Evolutionary conservation across 345 rosid genomes (phyloP).

Genomic region (Moricandia arvensis): DNA sequence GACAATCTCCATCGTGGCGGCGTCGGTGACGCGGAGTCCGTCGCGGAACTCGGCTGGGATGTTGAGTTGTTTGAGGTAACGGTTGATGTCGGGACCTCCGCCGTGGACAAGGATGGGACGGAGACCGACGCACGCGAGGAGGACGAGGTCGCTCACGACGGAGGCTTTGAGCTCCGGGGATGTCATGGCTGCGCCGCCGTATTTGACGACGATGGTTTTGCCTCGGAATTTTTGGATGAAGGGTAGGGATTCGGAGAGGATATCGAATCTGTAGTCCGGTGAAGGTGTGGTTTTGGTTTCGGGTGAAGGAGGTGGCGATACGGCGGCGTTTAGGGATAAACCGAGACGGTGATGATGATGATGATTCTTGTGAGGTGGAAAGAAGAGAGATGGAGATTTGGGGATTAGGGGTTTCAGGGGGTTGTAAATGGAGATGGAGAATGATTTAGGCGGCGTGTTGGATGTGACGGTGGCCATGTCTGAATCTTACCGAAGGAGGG

Average conservation of each 20-base stretch:
- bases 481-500: background rate
- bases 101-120: slow-evolving; percentile 92
- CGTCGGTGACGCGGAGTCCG: slow-evolving; percentile 88
- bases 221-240: slow-evolving; percentile 92
- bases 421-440: slow-evolving; percentile 14
- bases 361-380: slow-evolving; percentile 19
- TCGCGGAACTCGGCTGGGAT: slow-evolving; percentile 71
- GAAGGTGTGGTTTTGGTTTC: slow-evolving; percentile 1
- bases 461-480: slow-evolving; percentile 37
- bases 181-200: slow-evolving; percentile 98
- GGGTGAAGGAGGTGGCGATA: slow-evolving; percentile 23
- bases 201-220: slow-evolving; percentile 84
- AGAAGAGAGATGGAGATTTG: slow-evolving; percentile 23
- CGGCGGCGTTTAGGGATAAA: slow-evolving; percentile 35
- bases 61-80: slow-evolving; percentile 61
- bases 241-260: slow-evolving; percentile 87
- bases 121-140: slow-evolving; percentile 83
- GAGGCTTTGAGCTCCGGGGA: slow-evolving; percentile 65
- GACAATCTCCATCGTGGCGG: slow-evolving; percentile 88
- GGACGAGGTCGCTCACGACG: slow-evolving; percentile 73
- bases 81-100: slow-evolving; percentile 89
- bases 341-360: too few species aligned
- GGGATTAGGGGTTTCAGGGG: slow-evolving; percentile 12
- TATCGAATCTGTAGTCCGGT: slow-evolving; percentile 58
- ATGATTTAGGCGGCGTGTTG: slow-evolving; percentile 25